Evolutionary conservation across 1,284 basidiomycete genomes (phyloP).

Genomic region (Amylostereum chailletii): DNA sequence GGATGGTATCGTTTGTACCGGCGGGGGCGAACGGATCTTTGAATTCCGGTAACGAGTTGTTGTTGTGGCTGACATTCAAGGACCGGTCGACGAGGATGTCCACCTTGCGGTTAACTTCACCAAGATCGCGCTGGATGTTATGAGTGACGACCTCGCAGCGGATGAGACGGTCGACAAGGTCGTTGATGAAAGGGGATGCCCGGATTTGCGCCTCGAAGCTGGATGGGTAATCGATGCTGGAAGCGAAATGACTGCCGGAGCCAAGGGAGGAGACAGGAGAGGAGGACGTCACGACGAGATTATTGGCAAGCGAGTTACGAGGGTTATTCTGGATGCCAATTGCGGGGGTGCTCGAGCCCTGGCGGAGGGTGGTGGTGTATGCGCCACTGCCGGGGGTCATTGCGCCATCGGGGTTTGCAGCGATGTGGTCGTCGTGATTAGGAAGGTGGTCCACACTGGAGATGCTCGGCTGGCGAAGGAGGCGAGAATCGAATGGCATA

Average conservation of each 20-base stretch:
- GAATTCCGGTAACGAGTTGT: constrained; percentile 43
- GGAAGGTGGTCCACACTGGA: constrained; percentile 20
- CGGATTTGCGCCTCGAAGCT: constrained; percentile 67
- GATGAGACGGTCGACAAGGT: constrained; percentile 66
- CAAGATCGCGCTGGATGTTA: constrained; percentile 68
- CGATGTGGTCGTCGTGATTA: too few species aligned
- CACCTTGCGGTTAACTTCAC: constrained; percentile 70
- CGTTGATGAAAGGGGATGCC: constrained; percentile 64
- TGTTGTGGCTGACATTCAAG: constrained; percentile 16
- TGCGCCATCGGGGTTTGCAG: constrained; percentile 1
- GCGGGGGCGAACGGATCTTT: constrained; percentile 64
- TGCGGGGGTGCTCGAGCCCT: constrained; percentile 30
- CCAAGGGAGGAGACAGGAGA: constrained; percentile 73
- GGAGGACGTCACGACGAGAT: constrained; percentile 40
- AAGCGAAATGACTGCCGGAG: constrained; percentile 54
- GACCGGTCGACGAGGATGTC: constrained; percentile 67
- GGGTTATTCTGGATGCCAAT: constrained; percentile 32
- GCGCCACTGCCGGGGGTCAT: constrained; percentile 4
- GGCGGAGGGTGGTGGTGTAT: constrained; percentile 26
- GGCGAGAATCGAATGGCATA: constrained; percentile 31
- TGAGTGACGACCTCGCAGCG: constrained; percentile 63
- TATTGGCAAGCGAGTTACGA: constrained; percentile 22
- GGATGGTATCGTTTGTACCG: constrained; percentile 19
- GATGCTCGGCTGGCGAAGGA: constrained; percentile 39
- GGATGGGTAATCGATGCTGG: constrained; percentile 31